Evolutionary conservation across 345 rosid genomes (phyloP).

Genomic region (Firmiana major): DNA sequence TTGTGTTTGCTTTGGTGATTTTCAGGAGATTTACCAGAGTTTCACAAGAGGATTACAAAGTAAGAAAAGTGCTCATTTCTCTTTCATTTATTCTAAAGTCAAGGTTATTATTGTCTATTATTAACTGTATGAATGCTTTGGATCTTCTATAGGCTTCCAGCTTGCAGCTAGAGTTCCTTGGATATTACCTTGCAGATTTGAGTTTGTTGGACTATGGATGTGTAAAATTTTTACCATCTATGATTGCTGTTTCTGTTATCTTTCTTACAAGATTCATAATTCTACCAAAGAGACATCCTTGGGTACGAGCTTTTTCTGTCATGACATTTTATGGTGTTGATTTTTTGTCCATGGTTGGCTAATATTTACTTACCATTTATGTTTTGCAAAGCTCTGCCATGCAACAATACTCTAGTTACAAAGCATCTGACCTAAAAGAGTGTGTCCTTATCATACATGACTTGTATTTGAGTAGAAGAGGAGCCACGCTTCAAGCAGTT

Average conservation of each 20-base stretch:
- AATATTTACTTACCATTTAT: not conserved
- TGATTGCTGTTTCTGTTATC: slow-evolving; percentile 64
- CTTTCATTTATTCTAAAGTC: not conserved
- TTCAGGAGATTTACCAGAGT: slow-evolving; percentile 54
- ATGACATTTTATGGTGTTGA: not conserved
- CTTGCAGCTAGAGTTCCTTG: slow-evolving; percentile 65
- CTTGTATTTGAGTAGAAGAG: slow-evolving; percentile 56
- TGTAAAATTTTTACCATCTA: slow-evolving; percentile 65
- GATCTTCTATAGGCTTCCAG: slow-evolving; percentile 31
- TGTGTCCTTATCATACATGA: slow-evolving; percentile 53
- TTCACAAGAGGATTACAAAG: slow-evolving; percentile 55
- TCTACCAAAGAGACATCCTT: slow-evolving; percentile 52
- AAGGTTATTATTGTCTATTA: not conserved
- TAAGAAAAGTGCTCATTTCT: slow-evolving; percentile 18
- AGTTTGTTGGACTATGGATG: slow-evolving; percentile 62
- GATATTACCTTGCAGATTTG: slow-evolving; percentile 68
- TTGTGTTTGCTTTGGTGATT: slow-evolving; percentile 16
- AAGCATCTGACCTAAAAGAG: slow-evolving; percentile 41
- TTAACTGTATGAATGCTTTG: not conserved
- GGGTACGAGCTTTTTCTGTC: slow-evolving; percentile 44
- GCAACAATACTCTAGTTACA: slow-evolving; percentile 46
- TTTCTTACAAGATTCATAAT: slow-evolving; percentile 60
- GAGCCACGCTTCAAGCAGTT: slow-evolving; percentile 46
- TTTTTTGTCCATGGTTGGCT: not conserved
- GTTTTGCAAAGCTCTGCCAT: slow-evolving; percentile 42